Evolutionary conservation across 2,329 filamentous ascomycete species (phyloP), one percentile per base, ranked within the genome.

Genomic region (Cladosporium sp.): DNA sequence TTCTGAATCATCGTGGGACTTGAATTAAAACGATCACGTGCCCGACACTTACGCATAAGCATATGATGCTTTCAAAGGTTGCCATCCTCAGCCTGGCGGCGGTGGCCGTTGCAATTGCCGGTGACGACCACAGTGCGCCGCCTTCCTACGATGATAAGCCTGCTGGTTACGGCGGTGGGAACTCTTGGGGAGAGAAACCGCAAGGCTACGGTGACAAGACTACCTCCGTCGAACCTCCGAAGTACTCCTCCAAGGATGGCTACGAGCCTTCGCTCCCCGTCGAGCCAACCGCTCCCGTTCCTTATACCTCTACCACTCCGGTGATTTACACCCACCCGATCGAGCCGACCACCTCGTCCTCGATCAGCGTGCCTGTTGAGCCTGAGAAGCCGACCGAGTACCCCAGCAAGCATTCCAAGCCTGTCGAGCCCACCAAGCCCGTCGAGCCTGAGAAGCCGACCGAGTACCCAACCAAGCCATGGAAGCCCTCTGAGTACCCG

Each of bases 81-180:
- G 48, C 40, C 31, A 31, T 50, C 16, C 40, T 50, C 16, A 43
- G 48, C 38, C 48, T 50, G 18, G 48, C 48, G 31, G 40, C 40
- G 9, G 48, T 28, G 16, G 48, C 40, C n/a, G 31, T 50, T n/a
- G 48, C 40, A 18, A 14, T 28, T 9, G 33, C 14, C 18, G 48
- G 43, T 28, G 35, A 38, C n/a, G 13, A 13, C n/a, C 35, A 38
- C 35, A 10, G 35, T 38, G 35, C 35, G 8, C 35, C 35, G 35
- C 16, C 35, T 14, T 38, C n/a, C 16, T 13, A 14, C 35, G 35
- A 38, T 6, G 8, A 13, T 9, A 40, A 31, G 19, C 48, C 48
- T 35, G 6, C 48, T 49, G 10, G 14, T 13, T 43, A 49, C 38
- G 31, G 37, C n/a, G 46, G 38, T n/a, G 45, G 19, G 3, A 22